phyloP scores from a whole-genome alignment of 2,329 filamentous ascomycete genomes.

The Diaporthe sp. region DNA sequence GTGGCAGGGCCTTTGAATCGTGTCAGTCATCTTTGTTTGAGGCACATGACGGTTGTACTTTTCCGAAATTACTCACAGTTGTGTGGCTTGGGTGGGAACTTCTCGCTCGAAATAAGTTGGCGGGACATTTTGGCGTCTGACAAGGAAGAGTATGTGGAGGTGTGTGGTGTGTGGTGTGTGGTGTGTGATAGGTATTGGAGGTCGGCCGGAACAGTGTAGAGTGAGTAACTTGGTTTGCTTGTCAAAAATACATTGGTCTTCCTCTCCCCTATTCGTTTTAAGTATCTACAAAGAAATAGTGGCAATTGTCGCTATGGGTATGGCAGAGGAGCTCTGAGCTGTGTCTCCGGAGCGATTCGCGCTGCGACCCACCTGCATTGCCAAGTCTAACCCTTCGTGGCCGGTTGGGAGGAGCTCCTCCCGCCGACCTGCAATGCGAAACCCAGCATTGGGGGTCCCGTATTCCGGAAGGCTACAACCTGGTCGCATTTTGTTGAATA shows the following conservation, averaged over 20 bases:
- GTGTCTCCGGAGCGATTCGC: background rate
- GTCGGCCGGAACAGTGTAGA: background rate
- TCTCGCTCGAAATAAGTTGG: conserved; percentile 60
- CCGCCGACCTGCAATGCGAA: conserved; percentile 11
- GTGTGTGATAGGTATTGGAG: background rate
- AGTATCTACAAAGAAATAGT: conserved; percentile 1
- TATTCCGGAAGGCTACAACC: background rate
- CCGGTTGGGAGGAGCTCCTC: conserved; percentile 31
- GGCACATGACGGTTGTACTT: background rate
- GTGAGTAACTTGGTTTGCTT: conserved; percentile 23
- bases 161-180: background rate
- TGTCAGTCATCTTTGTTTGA: background rate
- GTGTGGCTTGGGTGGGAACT: conserved; percentile 61
- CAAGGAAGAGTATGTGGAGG: background rate
- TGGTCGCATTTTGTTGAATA: background rate
- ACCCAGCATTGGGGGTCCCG: background rate
- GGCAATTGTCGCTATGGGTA: background rate
- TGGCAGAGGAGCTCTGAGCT: conserved; percentile 27
- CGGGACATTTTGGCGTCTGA: conserved; percentile 55
- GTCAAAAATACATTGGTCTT: conserved; percentile 23
- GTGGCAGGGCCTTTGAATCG: conserved; percentile 53
- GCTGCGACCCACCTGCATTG: conserved; percentile 4
- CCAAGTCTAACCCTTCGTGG: conserved; percentile 3
- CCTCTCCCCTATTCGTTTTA: conserved; percentile 9
- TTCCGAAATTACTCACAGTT: conserved; percentile 52